Conservation (phyloP, 1,284 basidiomycete genomes). For the Naganishia sp. region DNA sequence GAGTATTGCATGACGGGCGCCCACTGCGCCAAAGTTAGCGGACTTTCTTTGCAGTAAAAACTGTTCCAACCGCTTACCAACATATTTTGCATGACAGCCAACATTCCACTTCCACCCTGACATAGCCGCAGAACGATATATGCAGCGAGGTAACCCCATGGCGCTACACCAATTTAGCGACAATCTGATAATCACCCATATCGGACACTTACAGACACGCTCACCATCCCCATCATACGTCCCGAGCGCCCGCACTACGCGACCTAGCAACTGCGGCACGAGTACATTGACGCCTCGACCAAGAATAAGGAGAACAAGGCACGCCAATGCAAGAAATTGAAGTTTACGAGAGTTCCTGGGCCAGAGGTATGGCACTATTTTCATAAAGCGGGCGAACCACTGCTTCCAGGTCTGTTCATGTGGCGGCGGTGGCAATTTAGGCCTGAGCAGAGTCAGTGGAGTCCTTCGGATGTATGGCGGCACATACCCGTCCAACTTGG, state of each 20-base stretch:
- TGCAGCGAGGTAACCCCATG: conserved; percentile 43
- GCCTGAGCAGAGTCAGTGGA: conserved; percentile 1
- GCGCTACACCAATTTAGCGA: conserved; percentile 35
- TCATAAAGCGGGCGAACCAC: conserved; percentile 30
- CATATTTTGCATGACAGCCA: conserved; percentile 42
- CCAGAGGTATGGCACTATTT: conserved; percentile 33
- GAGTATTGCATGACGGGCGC: conserved; percentile 79
- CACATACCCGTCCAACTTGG: conserved; percentile 11
- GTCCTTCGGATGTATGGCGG: neutral
- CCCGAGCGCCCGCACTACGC: conserved; percentile 59
- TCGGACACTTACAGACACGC: conserved; percentile 29
- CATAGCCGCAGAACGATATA: conserved; percentile 53
- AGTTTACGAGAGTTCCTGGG: conserved; percentile 29
- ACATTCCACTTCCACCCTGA: conserved; percentile 53
- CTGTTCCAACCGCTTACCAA: conserved; percentile 34
- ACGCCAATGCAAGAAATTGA: conserved; percentile 29
- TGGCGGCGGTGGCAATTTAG: conserved; percentile 28
- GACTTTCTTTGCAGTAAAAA: too few relatives aligned
- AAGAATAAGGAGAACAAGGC: conserved; percentile 29
- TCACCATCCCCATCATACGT: conserved; percentile 20
- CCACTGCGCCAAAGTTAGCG: conserved; percentile 52
- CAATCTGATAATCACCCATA: neutral
- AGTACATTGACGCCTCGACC: conserved; percentile 67
- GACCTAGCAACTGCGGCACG: conserved; percentile 71
- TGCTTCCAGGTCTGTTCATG: conserved; percentile 32